Evolutionary conservation across 495 filamentous ascomycete genomes (phyloP).

Genomic region (Trichoderma asperelloides): DNA sequence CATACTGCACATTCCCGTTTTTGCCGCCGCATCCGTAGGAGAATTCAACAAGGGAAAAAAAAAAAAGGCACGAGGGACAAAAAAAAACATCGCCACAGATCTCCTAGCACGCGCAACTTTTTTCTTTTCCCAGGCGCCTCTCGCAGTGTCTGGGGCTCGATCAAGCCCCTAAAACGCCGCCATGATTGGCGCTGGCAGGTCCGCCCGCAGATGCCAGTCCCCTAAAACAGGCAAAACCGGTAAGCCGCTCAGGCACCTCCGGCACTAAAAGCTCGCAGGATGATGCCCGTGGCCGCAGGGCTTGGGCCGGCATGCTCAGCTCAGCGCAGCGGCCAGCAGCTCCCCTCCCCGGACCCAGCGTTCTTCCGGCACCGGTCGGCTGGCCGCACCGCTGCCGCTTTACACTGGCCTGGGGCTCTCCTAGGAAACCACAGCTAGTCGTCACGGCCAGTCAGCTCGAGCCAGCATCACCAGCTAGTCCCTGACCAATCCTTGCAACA

Average conservation of each 20-base stretch:
- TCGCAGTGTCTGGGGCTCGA: background rate
- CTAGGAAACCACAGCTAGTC: constrained; percentile 4
- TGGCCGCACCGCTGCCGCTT: background rate
- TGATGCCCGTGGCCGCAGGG: background rate
- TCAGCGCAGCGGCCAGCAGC: background rate
- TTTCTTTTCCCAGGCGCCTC: background rate
- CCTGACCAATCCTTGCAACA: background rate
- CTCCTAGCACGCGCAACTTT: background rate
- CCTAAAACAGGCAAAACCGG: background rate
- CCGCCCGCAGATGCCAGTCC: background rate
- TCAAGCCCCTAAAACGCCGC: background rate
- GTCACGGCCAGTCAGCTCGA: background rate
- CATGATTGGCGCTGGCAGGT: background rate
- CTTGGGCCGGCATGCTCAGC: background rate
- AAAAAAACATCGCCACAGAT: background rate
- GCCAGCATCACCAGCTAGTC: background rate
- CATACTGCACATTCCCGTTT: background rate
- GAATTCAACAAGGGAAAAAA: background rate
- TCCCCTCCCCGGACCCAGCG: constrained; percentile 1
- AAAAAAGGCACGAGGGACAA: background rate
- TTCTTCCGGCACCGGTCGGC: background rate
- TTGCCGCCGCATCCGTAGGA: background rate
- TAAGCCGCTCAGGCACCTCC: constrained; percentile 3
- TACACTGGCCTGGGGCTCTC: background rate
- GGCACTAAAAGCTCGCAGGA: background rate